Conservation (phyloP, 2,329 filamentous ascomycete genomes). For the Fusarium sp. region DNA sequence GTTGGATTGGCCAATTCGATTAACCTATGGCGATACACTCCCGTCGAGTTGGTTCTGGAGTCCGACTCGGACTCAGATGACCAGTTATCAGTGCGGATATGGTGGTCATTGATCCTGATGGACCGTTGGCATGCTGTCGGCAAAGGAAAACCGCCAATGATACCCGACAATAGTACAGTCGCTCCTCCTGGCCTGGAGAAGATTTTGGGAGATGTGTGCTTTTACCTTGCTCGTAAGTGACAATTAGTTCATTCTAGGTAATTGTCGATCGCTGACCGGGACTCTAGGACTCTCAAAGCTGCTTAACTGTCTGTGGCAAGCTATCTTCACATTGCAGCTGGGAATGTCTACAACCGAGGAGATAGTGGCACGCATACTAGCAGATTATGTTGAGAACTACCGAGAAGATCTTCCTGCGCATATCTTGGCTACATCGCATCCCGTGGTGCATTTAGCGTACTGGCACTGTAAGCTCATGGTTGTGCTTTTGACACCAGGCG, state of each 20-base stretch:
- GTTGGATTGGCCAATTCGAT: constrained; percentile 72
- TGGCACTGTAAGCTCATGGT: constrained; percentile 74
- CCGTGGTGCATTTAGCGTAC: constrained; percentile 71
- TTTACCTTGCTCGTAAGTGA: constrained; percentile 70
- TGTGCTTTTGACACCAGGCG: constrained; percentile 65
- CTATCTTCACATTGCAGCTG: constrained; percentile 49
- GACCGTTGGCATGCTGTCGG: constrained; percentile 79
- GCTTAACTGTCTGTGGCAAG: constrained; percentile 53
- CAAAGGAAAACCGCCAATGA: constrained; percentile 67
- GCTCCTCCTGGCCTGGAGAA: constrained; percentile 65
- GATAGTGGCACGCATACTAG: constrained; percentile 46
- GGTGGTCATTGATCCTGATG: constrained; percentile 76
- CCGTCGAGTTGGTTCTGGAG: constrained; percentile 59
- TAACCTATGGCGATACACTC: constrained; percentile 59
- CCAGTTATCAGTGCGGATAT: constrained; percentile 68
- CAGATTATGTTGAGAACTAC: constrained; percentile 64
- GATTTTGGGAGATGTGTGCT: constrained; percentile 69
- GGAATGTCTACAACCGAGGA: constrained; percentile 47
- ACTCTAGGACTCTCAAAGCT: constrained; percentile 63
- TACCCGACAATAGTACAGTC: constrained; percentile 69
- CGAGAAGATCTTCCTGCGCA: constrained; percentile 68
- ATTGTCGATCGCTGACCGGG: constrained; percentile 12
- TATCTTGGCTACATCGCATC: constrained; percentile 60
- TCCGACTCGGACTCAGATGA: constrained; percentile 70
- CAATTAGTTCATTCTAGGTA: too few relatives aligned